Evolutionary conservation across 2,329 filamentous ascomycete species (phyloP), one percentile per base, ranked within the genome.

Genomic region (Alternaria triticimaculans): DNA sequence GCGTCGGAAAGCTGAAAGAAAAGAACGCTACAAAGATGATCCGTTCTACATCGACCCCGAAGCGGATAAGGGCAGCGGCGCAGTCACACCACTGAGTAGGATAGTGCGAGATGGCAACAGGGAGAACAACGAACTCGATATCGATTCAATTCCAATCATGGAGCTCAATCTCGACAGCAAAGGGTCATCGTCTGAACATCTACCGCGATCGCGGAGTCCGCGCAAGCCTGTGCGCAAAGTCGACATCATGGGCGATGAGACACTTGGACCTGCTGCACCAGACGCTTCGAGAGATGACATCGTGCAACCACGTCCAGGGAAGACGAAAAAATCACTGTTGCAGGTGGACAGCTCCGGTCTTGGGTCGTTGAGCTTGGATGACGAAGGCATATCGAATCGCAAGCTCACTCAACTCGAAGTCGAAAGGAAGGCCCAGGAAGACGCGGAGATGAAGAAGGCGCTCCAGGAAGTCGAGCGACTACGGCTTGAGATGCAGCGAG

Each of bases 141-240:
- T 99, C 46, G 96, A 99, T 80, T 88, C 93, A 2, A 99, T 99
- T 72, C 96, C 96, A 3, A 95, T 99, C 73, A 96, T 99, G 89
- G 90, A 97, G 76, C 86, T 99, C 50, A 90, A 96, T 65, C 86
- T 97, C 8, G 89, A 90, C 41, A 68, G 64, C 25, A 68, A 62
- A 25, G 66, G 58, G 3, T 66, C 71, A 54, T 72, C 65, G 6
- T 67, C 64, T 5, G 71, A 73, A 33, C 62, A 71, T 18, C 25
- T 71, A 15, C 65, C 66, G 15, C 66, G 75, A 15, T 64, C 72
- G 18, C 63, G 74, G 21, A 78, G 73, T 56, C 74, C 76, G 7
- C 74, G 76, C 21, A 72, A 69, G 45, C 77, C 78, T 11, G 67
- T 77, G 1, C 76, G 77, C 18, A 77, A 78, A 51, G 78, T 81